Evolutionary conservation across 2,329 filamentous ascomycete genomes (phyloP), one percentile per base, ranked within the genome.

Genomic region (Exophiala spinifera): DNA sequence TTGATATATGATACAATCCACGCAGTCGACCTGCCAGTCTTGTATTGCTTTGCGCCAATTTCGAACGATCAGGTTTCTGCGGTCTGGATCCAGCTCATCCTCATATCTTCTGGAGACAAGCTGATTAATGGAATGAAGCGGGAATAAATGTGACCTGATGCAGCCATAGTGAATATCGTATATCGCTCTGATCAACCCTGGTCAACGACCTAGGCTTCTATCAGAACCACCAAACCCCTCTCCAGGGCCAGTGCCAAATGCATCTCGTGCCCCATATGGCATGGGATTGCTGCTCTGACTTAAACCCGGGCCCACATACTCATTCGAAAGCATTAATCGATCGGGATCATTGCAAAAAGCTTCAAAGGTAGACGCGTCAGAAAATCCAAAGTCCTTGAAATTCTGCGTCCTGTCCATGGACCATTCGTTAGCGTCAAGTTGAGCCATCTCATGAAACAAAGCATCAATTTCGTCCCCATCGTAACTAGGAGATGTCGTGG

Each of bases 391-490:
- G 37, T 75, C 72, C 52, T 69, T 72, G 25, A 75, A 60, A 0
- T 68, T 70, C 20, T 72, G 70, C 57, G 73, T 69, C 45, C 72
- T 70, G 52, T 66, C 72, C 25, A 61, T 69, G 1, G 71, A 65
- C 72, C 72, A 75, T 50, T 75, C 72, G 21, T 70, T 75, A 4
- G 72, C 74, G 53, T 75, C 73, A 5, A 75, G 67, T 61, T 75
- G 72, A 31, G 72, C 72, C 44, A 75, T 66, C 40, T 76, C 73
- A 53, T 74, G 70, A 60, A 76, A 76, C 25, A 76, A 72, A 6
- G 72, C 70, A 51, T 76, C 73, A 14, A 75, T 63, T 31, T 74
- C 70, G 36, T 67, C 63, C 6, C 61, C 61, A 11, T 61, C 43
- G 31, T 63, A 64, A 48, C 57, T 63, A n/a, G 61, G 61, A 20